Base-by-base conservation (phyloP, 345 rosid species). In the Passiflora organensis region DNA sequence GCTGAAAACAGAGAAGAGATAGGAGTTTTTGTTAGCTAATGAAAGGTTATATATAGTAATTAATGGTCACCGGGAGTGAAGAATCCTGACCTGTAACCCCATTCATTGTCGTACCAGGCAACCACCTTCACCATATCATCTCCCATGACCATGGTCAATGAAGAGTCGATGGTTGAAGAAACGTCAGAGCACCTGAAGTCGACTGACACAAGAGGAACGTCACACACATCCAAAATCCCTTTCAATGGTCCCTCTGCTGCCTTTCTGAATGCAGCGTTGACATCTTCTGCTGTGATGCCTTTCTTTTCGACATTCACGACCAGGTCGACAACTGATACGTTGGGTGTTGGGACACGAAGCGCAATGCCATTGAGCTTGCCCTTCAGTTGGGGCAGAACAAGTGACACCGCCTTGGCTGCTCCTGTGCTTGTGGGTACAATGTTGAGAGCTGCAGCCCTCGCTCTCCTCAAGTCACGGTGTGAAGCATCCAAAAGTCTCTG, bases 361-460 rank as follows among this genome's bases (percentile, higher is more conserved):
- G 96, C 99, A 41, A 93, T 93, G 15, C 99, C 96, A 24, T 93
- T 93, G 68, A 93, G 99, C 78, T 88, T 93, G 14, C 99, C 99
- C 75, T 89, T 93, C 17, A 93, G 94, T 72, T 93, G 95, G 1
- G 99, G 99, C 12, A 93, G 72, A 59, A 89, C 96, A 10, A 93
- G 82, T 21, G 99, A 93, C 50, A 93, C 99, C 0, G 96, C 96
- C 81, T 93, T 93, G 19, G 99, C 99, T 34, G 99, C 99, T 44
- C 99, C 96, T 0, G 99, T 89, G 87, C 95, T 93, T 37, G 96
- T 93, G 12, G 99, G 96, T 19, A 93, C 99, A 32, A 89, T 93
- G 94, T 80, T 93, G 67, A 93, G 62, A 32, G 96, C 96, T 6
- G 99, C 96, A 3, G 99, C 96, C 66, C 99, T 86, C 48, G 99